phyloP scores from a whole-genome alignment of 371 early-diverging fungal species.

The Rhizomucor miehei region DNA sequence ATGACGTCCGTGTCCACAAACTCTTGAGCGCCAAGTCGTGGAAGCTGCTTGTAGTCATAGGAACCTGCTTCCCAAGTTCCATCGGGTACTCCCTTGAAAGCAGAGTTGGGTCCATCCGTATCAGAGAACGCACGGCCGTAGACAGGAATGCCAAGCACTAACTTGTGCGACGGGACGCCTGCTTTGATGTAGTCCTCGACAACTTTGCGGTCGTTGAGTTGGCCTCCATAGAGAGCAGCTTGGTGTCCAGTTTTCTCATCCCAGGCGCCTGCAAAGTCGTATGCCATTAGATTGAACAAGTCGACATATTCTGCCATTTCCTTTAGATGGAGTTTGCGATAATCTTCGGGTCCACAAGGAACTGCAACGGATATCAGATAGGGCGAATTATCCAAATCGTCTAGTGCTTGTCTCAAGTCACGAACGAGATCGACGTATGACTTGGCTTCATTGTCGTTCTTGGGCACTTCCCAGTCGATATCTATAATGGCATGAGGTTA shows the following conservation, averaged over 20 bases:
- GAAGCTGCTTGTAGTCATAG: constrained; percentile 73
- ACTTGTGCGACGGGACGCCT: constrained; percentile 75
- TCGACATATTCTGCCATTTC: constrained; percentile 69
- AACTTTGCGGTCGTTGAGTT: constrained; percentile 62
- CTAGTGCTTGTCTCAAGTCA: constrained; percentile 65
- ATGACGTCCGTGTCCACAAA: constrained; percentile 66
- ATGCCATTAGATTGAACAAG: constrained; percentile 77
- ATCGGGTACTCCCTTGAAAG: constrained; percentile 61
- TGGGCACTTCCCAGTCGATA: constrained; percentile 91
- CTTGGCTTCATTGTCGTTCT: constrained; percentile 65
- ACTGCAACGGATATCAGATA: constrained; percentile 67
- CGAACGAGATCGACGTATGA: constrained; percentile 73
- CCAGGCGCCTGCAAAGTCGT: constrained; percentile 78
- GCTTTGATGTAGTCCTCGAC: constrained; percentile 62
- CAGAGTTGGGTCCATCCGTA: constrained; percentile 62
- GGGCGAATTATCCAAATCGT: constrained; percentile 12
- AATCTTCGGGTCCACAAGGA: constrained; percentile 62
- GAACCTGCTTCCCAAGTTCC: constrained; percentile 87
- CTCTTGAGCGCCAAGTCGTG: constrained; percentile 60
- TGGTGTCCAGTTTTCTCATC: constrained; percentile 77
- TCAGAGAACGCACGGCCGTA: constrained; percentile 87
- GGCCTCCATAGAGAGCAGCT: constrained; percentile 72
- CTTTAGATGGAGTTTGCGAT: constrained; percentile 53
- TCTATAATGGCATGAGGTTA: constrained; percentile 20
- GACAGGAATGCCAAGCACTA: constrained; percentile 79